Evolutionary conservation across 306 rosid genomes (phyloP), one percentile per base, ranked within the genome.

Genomic region (Lathyrus sativus): DNA sequence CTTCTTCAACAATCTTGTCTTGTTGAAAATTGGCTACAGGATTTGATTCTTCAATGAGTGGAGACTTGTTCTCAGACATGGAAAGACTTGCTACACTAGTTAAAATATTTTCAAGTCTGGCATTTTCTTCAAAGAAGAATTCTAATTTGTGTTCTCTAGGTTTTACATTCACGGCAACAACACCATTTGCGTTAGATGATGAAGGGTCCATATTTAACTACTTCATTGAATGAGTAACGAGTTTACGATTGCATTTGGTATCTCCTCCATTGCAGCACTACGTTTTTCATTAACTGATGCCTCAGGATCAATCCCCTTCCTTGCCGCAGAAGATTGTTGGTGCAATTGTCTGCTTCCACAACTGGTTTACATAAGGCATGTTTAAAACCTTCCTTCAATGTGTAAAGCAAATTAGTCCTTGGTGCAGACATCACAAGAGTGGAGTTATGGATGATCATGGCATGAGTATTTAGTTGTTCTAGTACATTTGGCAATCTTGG

Each of bases 361-460:
- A 74, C 79, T 1, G 70, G 79, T 13, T 72, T 61, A 77, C n/a
- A n/a, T n/a, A n/a, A n/a, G n/a, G n/a, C n/a, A n/a, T n/a, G n/a
- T n/a, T n/a, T n/a, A n/a, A n/a, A 56, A 64, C 56, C 77, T 37
- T 76, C 79, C 33, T 60, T 41, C 76, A 70, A 70, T n/a, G 80
- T 65, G 76, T 77, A 65, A 45, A 65, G 29, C 68, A 76, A 61
- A 66, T 55, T 74, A 65, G 78, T 66, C 61, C n/a, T n/a, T n/a
- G n/a, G n/a, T n/a, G n/a, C n/a, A n/a, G n/a, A n/a, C n/a, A n/a
- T n/a, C n/a, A n/a, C n/a, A n/a, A n/a, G n/a, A n/a, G n/a, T n/a
- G n/a, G n/a, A n/a, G n/a, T n/a, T n/a, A n/a, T n/a, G n/a, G n/a
- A n/a, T n/a, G n/a, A n/a, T n/a, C n/a, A n/a, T n/a, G n/a, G n/a